Percentiles rank a stretch among this genome's conserved stretches.
These are phyloP conservation scores for Amanita pseudoporphyria DNA, from an alignment of 768 basidiomycete species.

Conservation along the genomic window DNA sequence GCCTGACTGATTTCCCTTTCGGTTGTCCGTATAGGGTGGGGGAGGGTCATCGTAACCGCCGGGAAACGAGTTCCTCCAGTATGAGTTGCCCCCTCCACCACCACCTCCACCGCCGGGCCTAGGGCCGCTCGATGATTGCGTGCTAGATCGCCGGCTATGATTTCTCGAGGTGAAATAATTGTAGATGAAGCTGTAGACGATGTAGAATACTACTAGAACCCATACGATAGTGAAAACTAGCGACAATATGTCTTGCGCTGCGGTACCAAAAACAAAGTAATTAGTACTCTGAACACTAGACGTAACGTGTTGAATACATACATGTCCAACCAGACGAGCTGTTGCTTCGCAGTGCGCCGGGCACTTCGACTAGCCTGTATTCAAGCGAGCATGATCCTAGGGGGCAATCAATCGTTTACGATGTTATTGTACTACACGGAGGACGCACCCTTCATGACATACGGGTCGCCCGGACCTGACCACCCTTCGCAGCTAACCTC, in stretches of 20 bases:
- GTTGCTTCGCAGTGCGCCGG: conserved; percentile 29
- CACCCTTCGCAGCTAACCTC: conserved; percentile 90
- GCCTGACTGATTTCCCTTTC: conserved; percentile 13
- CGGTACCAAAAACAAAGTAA: background rate
- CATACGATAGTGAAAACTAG: conserved; percentile 50
- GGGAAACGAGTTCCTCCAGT: background rate
- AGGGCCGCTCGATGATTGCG: conserved; percentile 22
- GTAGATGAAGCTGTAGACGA: conserved; percentile 48
- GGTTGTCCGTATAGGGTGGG: conserved; percentile 49
- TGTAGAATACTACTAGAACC: conserved; percentile 39
- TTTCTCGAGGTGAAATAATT: conserved; percentile 36
- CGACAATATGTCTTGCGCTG: conserved; percentile 38
- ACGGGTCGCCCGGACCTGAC: conserved; percentile 70
- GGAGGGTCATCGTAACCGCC: conserved; percentile 29
- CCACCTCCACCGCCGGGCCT: conserved; percentile 33
- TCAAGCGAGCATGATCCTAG: conserved; percentile 82
- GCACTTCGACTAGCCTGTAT: conserved; percentile 74
- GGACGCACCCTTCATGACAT: conserved; percentile 70
- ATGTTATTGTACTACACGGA: background rate
- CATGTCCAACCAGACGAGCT: conserved; percentile 22
- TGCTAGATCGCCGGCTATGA: conserved; percentile 11
- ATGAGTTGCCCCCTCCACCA: conserved; percentile 24
- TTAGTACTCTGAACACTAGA: background rate
- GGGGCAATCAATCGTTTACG: background rate
- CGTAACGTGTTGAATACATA: conserved; percentile 11